Evolutionary conservation across 208 protist species (phyloP), one percentile per base, ranked within the genome.

Genomic region (Leishmania gerbilli): DNA sequence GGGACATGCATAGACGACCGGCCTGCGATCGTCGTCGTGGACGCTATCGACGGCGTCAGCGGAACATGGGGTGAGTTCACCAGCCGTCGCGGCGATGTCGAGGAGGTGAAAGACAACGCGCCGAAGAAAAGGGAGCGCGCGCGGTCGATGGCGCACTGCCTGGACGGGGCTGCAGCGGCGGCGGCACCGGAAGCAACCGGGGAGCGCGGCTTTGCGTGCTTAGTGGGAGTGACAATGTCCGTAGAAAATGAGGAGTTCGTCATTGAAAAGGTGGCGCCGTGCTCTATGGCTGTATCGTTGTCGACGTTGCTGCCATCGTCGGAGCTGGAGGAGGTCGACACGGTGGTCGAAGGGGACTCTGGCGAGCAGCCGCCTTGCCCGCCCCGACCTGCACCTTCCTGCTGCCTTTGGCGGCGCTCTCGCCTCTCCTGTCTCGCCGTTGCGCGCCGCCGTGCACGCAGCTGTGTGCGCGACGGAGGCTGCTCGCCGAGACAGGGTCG

Each of bases 51-150:
- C 47, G 88, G 86, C 7, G 87, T 90, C 49, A 89, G n/a, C 13
- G 85, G 76, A 27, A 90, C 82, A 76, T 94, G 90, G 24, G 92
- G 92, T 11, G 89, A 91, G 31, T 84, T 80, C 0, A 92, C 83
- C 60, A 92, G 85, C 5, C 86, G 90, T 9, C 90, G 88, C 0
- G 86, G 88, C 1, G 90, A 92, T 27, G 90, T 92, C n/a, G 86
- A 90, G 37, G 88, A 89, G 64, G 86, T 89, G 81, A 94, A 95
- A 34, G 92, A 83, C 9, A 77, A 76, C 17, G 85, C 79, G n/a
- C 90, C 92, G 74, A 96, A 94, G 79, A 94, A 96, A 24, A 92
- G 21, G 5, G 88, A 80, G 9, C 91, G 84, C 0, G 92, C 92
- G n/a, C 81, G 85, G 42, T 94, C 92, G 60, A 96, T 77, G 0